Evolutionary conservation across 345 rosid genomes (phyloP).

Genomic region (Cardamine chenopodiifolia): DNA sequence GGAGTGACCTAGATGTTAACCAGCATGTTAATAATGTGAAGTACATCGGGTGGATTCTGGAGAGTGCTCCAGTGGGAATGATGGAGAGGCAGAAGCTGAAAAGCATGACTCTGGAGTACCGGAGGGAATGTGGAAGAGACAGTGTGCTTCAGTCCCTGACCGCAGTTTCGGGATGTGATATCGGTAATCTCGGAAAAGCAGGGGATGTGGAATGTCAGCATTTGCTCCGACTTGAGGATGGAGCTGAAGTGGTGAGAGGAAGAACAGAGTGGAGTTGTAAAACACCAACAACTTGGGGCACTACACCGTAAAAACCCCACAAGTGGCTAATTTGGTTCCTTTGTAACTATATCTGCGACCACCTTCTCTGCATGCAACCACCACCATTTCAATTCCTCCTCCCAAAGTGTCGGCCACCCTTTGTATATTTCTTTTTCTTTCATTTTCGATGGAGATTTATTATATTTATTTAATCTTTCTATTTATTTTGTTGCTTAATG

Average conservation of each 20-base stretch:
- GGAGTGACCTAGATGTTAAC: slow-evolving; percentile 97
- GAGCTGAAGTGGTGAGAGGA: slow-evolving; percentile 88
- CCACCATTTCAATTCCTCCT: slow-evolving; percentile 21
- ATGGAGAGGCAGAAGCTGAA: slow-evolving; percentile 86
- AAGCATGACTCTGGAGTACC: slow-evolving; percentile 79
- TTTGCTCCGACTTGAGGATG: slow-evolving; percentile 82
- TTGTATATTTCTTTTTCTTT: slow-evolving; percentile 35
- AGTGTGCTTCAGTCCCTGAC: slow-evolving; percentile 90
- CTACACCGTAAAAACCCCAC: not conserved
- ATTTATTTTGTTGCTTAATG: slow-evolving; percentile 29
- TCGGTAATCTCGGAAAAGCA: slow-evolving; percentile 46
- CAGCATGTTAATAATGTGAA: slow-evolving; percentile 99
- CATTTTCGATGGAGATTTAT: slow-evolving; percentile 30
- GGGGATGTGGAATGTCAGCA: slow-evolving; percentile 84
- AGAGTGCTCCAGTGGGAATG: slow-evolving; percentile 88
- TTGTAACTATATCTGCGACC: slow-evolving; percentile 35
- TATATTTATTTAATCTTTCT: slow-evolving; percentile 45
- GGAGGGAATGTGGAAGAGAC: slow-evolving; percentile 96
- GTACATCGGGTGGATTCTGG: slow-evolving; percentile 96
- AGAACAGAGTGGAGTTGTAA: slow-evolving; percentile 92
- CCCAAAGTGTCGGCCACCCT: slow-evolving; percentile 29
- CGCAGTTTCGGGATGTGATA: slow-evolving; percentile 55
- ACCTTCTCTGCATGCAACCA: slow-evolving; percentile 25
- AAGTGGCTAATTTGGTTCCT: slow-evolving; percentile 19
- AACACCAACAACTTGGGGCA: slow-evolving; percentile 44